Base-by-base conservation (phyloP, 352 stramenopile genomes). In the Pythium apleroticum region DNA sequence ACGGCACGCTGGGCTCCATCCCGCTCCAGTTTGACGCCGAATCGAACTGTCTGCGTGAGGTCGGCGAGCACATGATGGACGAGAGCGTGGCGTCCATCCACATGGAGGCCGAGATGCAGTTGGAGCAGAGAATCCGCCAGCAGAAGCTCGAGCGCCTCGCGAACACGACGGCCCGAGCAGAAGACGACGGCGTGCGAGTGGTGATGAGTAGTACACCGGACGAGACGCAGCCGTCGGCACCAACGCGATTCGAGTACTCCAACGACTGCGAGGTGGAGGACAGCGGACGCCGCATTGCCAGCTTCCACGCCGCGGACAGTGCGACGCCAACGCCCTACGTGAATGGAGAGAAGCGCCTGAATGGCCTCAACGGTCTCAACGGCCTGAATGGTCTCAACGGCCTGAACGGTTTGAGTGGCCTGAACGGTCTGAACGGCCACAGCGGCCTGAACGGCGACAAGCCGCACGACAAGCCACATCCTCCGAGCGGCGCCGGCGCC, bases 1-100 rank as follows among this genome's bases (percentile, higher is more conserved):
- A 98, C 63, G 96, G 96, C 39, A 80, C 88, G 28, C 69, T 98
- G 14, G 96, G 96, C 41, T 92, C 81, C 20, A 91, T 98, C 57
- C 75, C 75, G 19, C 74, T 98, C 10, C 67, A 63, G 22, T 98
- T 96, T 71, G 88, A 98, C 61, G 52, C 45, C 25, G 73, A 85
- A 7, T 79, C 86, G 24, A 84, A 66, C 56, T 86, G 75, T 6
- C 63, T 95, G 57, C 62, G 68, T 30, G 88, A 97, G 82, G 67
- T 92, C 57, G 74, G 80, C 30, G 71, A 81, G 20, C 71, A 84
- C 48, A 68, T 69, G 11, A 91, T 96, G 85, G 81, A 78, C 39
- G 87, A 94, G 53, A 69, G 71, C 43, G 71, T 94, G 52, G 77
- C 84, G 37, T 72, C 85, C 25, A 77, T 93, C 7, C 84, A 92